Base-by-base conservation (phyloP, 768 basidiomycete species). In the Russula compacta region DNA sequence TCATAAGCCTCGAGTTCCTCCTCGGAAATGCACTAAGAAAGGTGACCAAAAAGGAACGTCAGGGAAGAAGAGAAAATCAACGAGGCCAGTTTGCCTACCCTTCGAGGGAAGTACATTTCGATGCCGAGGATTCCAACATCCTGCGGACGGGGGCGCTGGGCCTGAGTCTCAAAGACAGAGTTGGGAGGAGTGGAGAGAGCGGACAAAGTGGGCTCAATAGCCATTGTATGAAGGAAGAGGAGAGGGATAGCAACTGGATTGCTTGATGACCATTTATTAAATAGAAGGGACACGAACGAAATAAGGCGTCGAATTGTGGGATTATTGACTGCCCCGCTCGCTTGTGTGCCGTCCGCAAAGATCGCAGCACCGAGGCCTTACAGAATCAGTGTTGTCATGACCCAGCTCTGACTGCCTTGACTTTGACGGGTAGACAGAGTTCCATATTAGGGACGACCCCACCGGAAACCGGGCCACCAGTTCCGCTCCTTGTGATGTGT, bases 1-100 rank as follows among this genome's bases (percentile, higher is more conserved):
- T 64, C 66, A 40, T 54, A 66, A 17, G 59, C 66, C 51, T 65
- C 66, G 24, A 99, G 86, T 66, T 90, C 95, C 55, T 87, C 84
- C 76, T 98, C 94, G 9, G 94, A 94, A 77, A 99, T 89, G 76
- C 95, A 97, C 87, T 97, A 53, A 52, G 52, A 57, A 42, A 15
- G 24, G 21, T 33, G 2, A 19, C n/a, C n/a, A n/a, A n/a, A n/a
- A n/a, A n/a, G 17, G 36, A 42, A 19, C 32, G 52, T 7, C 29
- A 46, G 14, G 50, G n/a, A 36, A 48, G 4, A 19, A 48, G 21
- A 17, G 15, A 14, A 35, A 8, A 2, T 10, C 14, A 29, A 36
- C 4, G 0, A n/a, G n/a, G n/a, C n/a, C n/a, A n/a, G n/a, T n/a
- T n/a, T n/a, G n/a, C n/a, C n/a, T 2, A 58, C 66, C 43, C 66